phyloP scores from a whole-genome alignment of 2,329 filamentous ascomycete genomes.

The Aspergillus sp. region DNA sequence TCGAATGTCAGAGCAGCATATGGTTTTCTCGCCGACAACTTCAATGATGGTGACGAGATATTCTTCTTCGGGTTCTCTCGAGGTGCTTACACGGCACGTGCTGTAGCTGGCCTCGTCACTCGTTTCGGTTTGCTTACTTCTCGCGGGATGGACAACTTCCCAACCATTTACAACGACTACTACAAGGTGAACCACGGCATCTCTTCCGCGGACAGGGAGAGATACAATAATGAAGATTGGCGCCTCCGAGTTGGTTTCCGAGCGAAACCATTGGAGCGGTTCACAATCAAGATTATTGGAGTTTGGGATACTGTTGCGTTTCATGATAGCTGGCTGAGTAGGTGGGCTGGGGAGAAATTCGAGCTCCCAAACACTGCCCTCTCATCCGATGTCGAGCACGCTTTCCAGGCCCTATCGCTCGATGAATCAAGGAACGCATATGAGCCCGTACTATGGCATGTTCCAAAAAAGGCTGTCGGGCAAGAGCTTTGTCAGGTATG shows the following conservation, averaged over 20 bases:
- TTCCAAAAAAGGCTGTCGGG: background rate
- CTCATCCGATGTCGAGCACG: background rate
- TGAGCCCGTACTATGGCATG: constrained; percentile 1
- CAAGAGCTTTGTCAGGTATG: constrained; percentile 3
- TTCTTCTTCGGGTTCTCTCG: constrained; percentile 2
- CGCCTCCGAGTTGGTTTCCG: background rate
- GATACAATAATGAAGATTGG: background rate
- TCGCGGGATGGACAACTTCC: constrained; percentile 4
- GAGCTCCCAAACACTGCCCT: background rate
- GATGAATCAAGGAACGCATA: constrained; percentile 3
- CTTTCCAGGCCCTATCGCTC: background rate
- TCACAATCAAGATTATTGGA: constrained; percentile 1
- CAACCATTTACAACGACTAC: constrained; percentile 3
- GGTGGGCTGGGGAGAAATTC: background rate
- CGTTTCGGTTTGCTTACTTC: background rate
- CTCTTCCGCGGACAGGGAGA: background rate
- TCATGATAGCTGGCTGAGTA: background rate
- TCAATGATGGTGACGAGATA: constrained; percentile 3
- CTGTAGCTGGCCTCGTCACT: constrained; percentile 1
- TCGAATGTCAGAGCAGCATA: constrained; percentile 1
- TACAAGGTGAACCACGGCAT: background rate
- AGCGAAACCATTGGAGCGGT: background rate
- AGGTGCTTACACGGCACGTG: constrained; percentile 2
- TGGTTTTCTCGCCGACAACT: constrained; percentile 1
- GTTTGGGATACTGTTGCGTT: constrained; percentile 5